Evolutionary conservation across 768 basidiomycete species (phyloP), one percentile per base, ranked within the genome.

Genomic region (Lactarius sanguifluus): DNA sequence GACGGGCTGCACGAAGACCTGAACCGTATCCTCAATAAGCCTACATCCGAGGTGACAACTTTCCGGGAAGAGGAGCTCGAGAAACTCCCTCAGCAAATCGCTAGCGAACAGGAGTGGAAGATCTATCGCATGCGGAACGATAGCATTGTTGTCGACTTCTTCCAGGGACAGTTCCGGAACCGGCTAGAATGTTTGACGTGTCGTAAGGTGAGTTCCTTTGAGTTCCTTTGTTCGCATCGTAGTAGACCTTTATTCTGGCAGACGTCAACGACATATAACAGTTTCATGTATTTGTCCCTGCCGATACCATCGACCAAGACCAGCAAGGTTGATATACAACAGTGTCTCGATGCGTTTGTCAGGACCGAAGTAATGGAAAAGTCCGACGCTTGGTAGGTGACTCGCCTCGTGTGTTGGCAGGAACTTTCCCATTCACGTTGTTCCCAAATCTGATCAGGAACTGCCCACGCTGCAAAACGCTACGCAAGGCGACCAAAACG

Each of bases 181-280:
- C 83, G 88, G 62, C 76, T 99, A 77, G 85, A 92, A 72, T 99
- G 96, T 76, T 74, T 94, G 74, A 96, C 91, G 5, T 99, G 96
- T 75, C 82, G 87, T 68, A 92, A 92, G 77, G 96, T 95, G 68
- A 50, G 82, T 73, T 20, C 16, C 47, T 67, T 79, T 76, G 43
- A 23, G n/a, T 18, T 36, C 10, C 12, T 23, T 25, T 50, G 47
- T 61, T 52, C 62, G 56, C 59, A 57, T 60, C 34, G 55, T 18
- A n/a, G 28, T 65, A 74, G 47, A 75, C 62, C 56, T 54, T 43
- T 45, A 50, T 57, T 60, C 40, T 71, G 28, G 55, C 12, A 98
- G 95, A 98, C 96, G 5, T 97, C 96, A 34, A 98, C 95, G 32
- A 98, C 96, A 5, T 98, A 96, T 72, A 97, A 98, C 74, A 84